Evolutionary conservation across 1,139 yeast species (phyloP).

Genomic region (Torulaspora globosa): DNA sequence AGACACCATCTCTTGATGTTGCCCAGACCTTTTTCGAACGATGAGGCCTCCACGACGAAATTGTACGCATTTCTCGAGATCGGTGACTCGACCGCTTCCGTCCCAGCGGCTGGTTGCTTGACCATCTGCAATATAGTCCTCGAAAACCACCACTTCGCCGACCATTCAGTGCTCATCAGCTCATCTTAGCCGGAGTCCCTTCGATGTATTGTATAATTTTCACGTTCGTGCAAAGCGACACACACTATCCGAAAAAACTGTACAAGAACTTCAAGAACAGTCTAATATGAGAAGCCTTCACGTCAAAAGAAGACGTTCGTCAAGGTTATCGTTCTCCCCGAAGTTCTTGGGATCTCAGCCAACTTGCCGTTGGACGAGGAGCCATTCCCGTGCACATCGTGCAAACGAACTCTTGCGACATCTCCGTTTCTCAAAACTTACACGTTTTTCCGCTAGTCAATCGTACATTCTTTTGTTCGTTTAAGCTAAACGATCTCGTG

Average conservation of each 20-base stretch:
- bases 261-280: background rate
- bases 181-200: background rate
- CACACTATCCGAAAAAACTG: background rate
- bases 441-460: background rate
- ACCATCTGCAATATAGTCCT: background rate
- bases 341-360: too few relatives aligned
- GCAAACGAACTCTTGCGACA: too few relatives aligned
- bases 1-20: slow-evolving; percentile 34
- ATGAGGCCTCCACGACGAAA: slow-evolving; percentile 35
- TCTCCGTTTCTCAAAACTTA: too few relatives aligned
- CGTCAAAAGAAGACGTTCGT: too few relatives aligned
- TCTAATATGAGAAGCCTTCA: background rate
- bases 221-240: background rate
- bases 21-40: slow-evolving; percentile 36
- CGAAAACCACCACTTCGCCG: background rate
- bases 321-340: too few relatives aligned
- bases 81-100: background rate
- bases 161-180: background rate
- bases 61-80: slow-evolving; percentile 24
- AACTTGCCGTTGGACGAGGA: too few relatives aligned
- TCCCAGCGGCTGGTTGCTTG: background rate
- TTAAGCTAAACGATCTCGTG: slow-evolving; percentile 1
- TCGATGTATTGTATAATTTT: background rate
- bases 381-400: too few relatives aligned
- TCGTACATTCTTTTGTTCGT: slow-evolving; percentile 1